phyloP scores from a whole-genome alignment of 2,329 filamentous ascomycete species.

The Aspergillus ruber region DNA sequence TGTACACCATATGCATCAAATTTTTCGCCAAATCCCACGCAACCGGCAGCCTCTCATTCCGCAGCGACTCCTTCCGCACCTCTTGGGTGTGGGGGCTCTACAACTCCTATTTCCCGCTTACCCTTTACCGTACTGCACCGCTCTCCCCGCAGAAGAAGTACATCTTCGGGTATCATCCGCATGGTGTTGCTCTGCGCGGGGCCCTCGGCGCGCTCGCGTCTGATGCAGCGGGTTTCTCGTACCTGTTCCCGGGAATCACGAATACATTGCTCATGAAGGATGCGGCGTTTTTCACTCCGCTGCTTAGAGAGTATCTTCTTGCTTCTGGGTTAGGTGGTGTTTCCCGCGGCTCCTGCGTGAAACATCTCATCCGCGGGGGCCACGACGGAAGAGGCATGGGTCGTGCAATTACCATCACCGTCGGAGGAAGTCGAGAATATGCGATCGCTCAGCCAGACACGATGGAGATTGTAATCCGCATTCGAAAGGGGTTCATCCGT shows the following conservation, averaged over 20 bases:
- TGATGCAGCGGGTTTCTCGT: constrained; percentile 68
- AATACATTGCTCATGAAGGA: constrained; percentile 81
- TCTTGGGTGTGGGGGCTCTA: constrained; percentile 71
- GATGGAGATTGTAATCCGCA: constrained; percentile 64
- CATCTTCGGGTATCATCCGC: constrained; percentile 83
- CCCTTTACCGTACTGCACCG: constrained; percentile 68
- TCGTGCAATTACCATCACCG: constrained; percentile 80
- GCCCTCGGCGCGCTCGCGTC: constrained; percentile 76
- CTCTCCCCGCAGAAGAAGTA: constrained; percentile 74
- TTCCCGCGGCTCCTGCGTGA: constrained; percentile 74
- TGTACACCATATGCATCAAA: constrained; percentile 66
- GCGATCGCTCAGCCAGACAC: constrained; percentile 71
- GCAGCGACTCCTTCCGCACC: constrained; percentile 64
- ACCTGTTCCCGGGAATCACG: constrained; percentile 79
- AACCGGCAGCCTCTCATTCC: constrained; percentile 61
- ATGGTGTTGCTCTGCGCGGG: constrained; percentile 82
- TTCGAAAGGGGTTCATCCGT: constrained; percentile 83
- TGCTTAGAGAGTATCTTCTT: constrained; percentile 79
- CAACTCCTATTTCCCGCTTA: constrained; percentile 74
- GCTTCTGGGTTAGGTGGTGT: constrained; percentile 71
- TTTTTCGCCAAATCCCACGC: constrained; percentile 64
- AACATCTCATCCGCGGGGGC: constrained; percentile 67
- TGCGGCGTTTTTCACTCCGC: constrained; percentile 73
- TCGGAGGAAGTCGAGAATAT: constrained; percentile 77
- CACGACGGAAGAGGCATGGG: constrained; percentile 69